phyloP scores from a whole-genome alignment of 2,329 filamentous ascomycete species.

The Sarocladium brachiariae region DNA sequence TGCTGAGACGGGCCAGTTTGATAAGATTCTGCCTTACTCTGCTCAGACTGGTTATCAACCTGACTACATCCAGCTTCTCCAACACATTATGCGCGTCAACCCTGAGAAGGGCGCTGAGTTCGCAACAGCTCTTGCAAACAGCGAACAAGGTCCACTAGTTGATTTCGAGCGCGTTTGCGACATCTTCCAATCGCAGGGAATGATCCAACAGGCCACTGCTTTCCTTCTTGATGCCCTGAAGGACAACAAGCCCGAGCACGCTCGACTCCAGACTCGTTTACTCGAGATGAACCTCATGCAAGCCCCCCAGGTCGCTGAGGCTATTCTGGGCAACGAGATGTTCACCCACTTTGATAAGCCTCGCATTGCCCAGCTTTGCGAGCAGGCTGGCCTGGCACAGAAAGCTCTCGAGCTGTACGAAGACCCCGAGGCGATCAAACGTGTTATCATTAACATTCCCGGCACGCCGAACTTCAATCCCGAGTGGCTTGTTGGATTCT shows the following conservation, averaged over 20 bases:
- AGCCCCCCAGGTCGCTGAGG: constrained; percentile 94
- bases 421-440: constrained; percentile 83
- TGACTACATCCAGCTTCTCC: constrained; percentile 88
- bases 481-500: constrained; percentile 89
- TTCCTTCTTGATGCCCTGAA: constrained; percentile 94
- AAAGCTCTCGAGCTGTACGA: constrained; percentile 93
- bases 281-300: constrained; percentile 98
- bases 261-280: constrained; percentile 84
- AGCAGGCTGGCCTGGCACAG: constrained; percentile 81
- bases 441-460: constrained; percentile 76
- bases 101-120: constrained; percentile 94
- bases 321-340: constrained; percentile 96
- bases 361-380: constrained; percentile 83
- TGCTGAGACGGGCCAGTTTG: constrained; percentile 92
- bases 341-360: constrained; percentile 94
- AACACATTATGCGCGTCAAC: constrained; percentile 86
- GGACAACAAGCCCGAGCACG: constrained; percentile 91
- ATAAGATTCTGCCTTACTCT: constrained; percentile 91
- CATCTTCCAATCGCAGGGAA: constrained; percentile 95
- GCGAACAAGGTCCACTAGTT: constrained; percentile 78
- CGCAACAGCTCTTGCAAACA: constrained; percentile 83
- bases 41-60: constrained; percentile 81
- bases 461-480: constrained; percentile 77
- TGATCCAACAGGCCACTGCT: constrained; percentile 97
- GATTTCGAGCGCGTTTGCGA: constrained; percentile 94